phyloP scores from a whole-genome alignment of 2,329 filamentous ascomycete genomes.

The Aulographum hederae region DNA sequence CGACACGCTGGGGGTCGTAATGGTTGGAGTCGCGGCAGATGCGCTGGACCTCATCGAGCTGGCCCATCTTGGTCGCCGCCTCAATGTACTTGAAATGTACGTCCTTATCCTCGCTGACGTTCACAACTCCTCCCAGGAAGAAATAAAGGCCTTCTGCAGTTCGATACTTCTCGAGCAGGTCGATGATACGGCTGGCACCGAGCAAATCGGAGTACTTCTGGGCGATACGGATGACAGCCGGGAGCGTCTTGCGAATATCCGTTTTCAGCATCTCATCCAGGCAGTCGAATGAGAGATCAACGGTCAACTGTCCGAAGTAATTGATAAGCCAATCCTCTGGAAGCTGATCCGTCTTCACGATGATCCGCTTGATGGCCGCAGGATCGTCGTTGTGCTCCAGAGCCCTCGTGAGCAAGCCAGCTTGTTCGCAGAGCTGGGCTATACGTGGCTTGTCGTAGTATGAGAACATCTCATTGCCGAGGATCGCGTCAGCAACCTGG shows the following conservation, averaged over 20 bases:
- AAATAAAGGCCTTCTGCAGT: slow-evolving; percentile 95
- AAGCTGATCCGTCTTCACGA: slow-evolving; percentile 73
- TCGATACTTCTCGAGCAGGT: slow-evolving; percentile 93
- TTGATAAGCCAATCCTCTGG: slow-evolving; percentile 78
- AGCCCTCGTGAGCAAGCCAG: slow-evolving; percentile 52
- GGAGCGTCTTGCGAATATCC: slow-evolving; percentile 94
- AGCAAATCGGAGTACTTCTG: slow-evolving; percentile 97
- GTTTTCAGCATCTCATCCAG: slow-evolving; percentile 89
- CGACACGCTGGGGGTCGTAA: slow-evolving; percentile 88
- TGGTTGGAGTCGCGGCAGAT: slow-evolving; percentile 73
- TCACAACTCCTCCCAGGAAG: slow-evolving; percentile 95
- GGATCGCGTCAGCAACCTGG: slow-evolving; percentile 92
- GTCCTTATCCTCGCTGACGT: slow-evolving; percentile 84
- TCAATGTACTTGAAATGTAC: slow-evolving; percentile 99
- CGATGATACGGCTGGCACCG: slow-evolving; percentile 71
- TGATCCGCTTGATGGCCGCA: slow-evolving; percentile 72
- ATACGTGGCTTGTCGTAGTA: slow-evolving; percentile 88
- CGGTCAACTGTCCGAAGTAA: slow-evolving; percentile 87
- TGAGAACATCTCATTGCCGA: slow-evolving; percentile 96
- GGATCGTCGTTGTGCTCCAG: slow-evolving; percentile 91
- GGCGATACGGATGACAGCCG: slow-evolving; percentile 83
- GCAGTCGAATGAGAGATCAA: slow-evolving; percentile 87
- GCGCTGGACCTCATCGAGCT: slow-evolving; percentile 90
- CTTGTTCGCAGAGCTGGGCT: slow-evolving; percentile 81
- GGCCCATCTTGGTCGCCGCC: slow-evolving; percentile 80